Evolutionary conservation across 2,329 filamentous ascomycete species (phyloP), one percentile per base, ranked within the genome.

Genomic region (Calcarisporium arbuscula): DNA sequence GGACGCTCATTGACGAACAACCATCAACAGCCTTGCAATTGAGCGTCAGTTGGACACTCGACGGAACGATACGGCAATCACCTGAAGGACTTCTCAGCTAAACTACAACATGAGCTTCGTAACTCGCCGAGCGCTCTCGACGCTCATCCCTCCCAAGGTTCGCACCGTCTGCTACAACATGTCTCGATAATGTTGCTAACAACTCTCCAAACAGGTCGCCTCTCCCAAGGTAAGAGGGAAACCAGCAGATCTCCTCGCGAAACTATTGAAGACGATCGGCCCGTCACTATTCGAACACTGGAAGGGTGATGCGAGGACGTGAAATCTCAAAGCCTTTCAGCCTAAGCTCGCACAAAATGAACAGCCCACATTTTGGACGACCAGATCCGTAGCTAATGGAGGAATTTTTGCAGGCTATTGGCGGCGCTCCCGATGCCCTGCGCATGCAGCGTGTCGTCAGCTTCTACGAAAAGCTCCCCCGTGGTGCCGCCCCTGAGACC

Each of bases 61-160:
- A 53, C 49, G 48, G 49, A 49, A 48, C 49, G 52, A 51, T 47
- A 47, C 47, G 36, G 45, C 39, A 45, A 48, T 49, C 47, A 46
- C 47, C 36, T 39, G 42, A 45, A 40, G 42, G 43, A 42, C 39
- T 44, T 48, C 44, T 52, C 38, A 44, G 48, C 30, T 10, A 19
- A 27, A 56, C 56, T 57, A 63, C 75, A 86, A 70, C 68, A 95
- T 95, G 89, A 95, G 87, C 77, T 92, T 81, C 79, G 76, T 94
- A 60, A 78, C 81, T 60, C 85, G 85, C 70, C 82, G 89, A 71
- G 85, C 79, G 76, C 83, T 95, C 61, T 96, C 92, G 63, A 95
- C 94, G 75, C 83, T 98, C 67, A 95, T 98, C 58, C 94, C 94
- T 54, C 92, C 94, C 60, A 98, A 98, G 88, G 90, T 95, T 73